Evolutionary conservation across 2,329 filamentous ascomycete genomes (phyloP).

Genomic region (Cladosporium velox): DNA sequence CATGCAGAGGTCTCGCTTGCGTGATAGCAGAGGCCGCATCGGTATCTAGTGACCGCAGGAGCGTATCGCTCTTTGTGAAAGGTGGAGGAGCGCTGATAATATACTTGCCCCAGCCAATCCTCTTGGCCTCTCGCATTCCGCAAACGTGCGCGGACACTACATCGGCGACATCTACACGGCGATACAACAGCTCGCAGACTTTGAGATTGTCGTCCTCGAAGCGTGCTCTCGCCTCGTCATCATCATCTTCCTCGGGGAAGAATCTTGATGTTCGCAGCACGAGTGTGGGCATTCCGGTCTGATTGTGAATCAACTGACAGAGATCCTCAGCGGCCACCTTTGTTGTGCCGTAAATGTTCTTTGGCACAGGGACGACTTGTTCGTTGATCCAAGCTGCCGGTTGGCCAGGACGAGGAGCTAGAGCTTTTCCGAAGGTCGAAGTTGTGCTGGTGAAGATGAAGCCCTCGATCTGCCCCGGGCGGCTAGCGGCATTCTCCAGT

Average conservation of each 20-base stretch:
- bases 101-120: conserved; percentile 25
- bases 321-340: conserved; percentile 54
- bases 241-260: conserved; percentile 25
- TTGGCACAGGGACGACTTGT: conserved; percentile 25
- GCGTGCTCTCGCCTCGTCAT: conserved; percentile 19
- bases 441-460: conserved; percentile 28
- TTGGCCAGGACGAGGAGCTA: conserved; percentile 25
- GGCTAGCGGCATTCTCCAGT: conserved; percentile 24
- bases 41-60: conserved; percentile 18
- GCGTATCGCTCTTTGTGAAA: conserved; percentile 16
- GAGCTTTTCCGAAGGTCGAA: conserved; percentile 27
- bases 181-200: conserved; percentile 27
- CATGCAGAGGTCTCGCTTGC: conserved; percentile 14
- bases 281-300: conserved; percentile 45
- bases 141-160: conserved; percentile 25
- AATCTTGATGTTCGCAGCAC: conserved; percentile 53
- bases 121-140: conserved; percentile 24
- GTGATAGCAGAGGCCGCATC: conserved; percentile 13
- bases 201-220: conserved; percentile 27
- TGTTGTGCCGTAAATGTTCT: conserved; percentile 44
- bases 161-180: conserved; percentile 24
- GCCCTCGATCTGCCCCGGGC: conserved; percentile 22
- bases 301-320: conserved; percentile 46
- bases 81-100: conserved; percentile 28
- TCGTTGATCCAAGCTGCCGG: conserved; percentile 30